phyloP scores from a whole-genome alignment of 768 basidiomycete species.

The Crassisporium funariophilum region DNA sequence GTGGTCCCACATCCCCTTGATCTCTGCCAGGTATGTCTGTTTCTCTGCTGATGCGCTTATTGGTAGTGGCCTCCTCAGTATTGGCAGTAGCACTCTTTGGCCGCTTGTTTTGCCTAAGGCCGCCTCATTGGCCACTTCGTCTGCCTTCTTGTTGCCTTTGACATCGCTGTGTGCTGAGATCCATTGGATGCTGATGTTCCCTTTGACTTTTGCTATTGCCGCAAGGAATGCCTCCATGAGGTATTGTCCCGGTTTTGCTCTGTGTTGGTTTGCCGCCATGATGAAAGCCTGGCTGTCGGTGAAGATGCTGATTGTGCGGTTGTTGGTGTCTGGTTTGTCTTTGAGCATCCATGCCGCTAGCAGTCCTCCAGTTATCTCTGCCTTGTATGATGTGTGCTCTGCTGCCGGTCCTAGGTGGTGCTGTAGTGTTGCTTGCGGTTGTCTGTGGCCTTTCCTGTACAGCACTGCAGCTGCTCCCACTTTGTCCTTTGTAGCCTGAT shows the following conservation, averaged over 20 bases:
- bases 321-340: neutral
- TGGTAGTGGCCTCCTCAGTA: slow-evolving; percentile 5
- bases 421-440: neutral
- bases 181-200: neutral
- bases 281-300: slow-evolving; percentile 1
- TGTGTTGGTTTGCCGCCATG: neutral
- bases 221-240: neutral
- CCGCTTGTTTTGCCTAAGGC: slow-evolving; percentile 6
- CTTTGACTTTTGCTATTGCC: neutral
- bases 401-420: neutral
- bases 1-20: slow-evolving; percentile 5
- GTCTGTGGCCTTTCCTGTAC: neutral
- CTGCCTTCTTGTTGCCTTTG: slow-evolving; percentile 1
- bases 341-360: slow-evolving; percentile 12
- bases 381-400: neutral
- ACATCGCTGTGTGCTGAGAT: slow-evolving; percentile 4
- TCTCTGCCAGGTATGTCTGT: slow-evolving; percentile 8
- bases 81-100: slow-evolving; percentile 6
- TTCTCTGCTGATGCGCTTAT: slow-evolving; percentile 19
- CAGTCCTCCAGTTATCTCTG: slow-evolving; percentile 16
- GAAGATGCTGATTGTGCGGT: neutral
- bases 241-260: slow-evolving; percentile 6
- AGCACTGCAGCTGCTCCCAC: slow-evolving; percentile 24
- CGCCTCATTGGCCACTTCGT: slow-evolving; percentile 24
- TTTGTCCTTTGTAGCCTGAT: slow-evolving; percentile 1